A percentile compares a stretch with the other conserved stretches of the same genome.
Evolutionary conservation across 352 stramenopile genomes (phyloP).

Genomic region (Globisporangium paddicum): DNA sequence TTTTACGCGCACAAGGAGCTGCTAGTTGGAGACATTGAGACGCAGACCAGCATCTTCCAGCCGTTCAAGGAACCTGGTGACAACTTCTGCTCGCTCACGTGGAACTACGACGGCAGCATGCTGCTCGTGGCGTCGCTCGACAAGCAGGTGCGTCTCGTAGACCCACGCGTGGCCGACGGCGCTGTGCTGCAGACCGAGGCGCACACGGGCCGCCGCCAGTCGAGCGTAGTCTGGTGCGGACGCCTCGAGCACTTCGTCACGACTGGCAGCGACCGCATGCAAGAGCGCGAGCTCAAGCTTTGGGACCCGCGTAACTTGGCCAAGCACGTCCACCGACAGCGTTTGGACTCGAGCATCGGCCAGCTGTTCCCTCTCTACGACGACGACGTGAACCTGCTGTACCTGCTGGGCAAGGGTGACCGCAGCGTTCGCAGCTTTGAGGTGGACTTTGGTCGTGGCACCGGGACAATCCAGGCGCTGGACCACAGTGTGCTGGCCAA

Average conservation of each 20-base stretch:
- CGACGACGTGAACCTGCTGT: constrained; percentile 59
- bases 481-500: constrained; percentile 42
- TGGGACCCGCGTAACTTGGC: constrained; percentile 61
- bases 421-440: constrained; percentile 58
- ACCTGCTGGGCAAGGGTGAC: constrained; percentile 68
- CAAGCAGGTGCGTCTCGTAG: constrained; percentile 44
- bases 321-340: constrained; percentile 52
- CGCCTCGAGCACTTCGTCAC: constrained; percentile 50
- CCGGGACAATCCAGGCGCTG: constrained; percentile 33
- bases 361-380: constrained; percentile 70
- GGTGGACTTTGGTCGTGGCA: constrained; percentile 34
- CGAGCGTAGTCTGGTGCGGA: constrained; percentile 58
- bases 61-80: constrained; percentile 7
- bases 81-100: constrained; percentile 33
- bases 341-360: constrained; percentile 57
- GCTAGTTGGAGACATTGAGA: constrained; percentile 41
- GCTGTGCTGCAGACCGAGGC: constrained; percentile 17
- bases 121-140: constrained; percentile 39
- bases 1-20: constrained; percentile 37
- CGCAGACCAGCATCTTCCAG: constrained; percentile 21
- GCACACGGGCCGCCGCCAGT: constrained; percentile 42
- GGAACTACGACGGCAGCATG: constrained; percentile 69
- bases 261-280: constrained; percentile 52
- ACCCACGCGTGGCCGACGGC: constrained; percentile 33
- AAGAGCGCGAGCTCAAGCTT: constrained; percentile 73